Conservation (phyloP, 208 protist species). For the Leishmania turanica region DNA sequence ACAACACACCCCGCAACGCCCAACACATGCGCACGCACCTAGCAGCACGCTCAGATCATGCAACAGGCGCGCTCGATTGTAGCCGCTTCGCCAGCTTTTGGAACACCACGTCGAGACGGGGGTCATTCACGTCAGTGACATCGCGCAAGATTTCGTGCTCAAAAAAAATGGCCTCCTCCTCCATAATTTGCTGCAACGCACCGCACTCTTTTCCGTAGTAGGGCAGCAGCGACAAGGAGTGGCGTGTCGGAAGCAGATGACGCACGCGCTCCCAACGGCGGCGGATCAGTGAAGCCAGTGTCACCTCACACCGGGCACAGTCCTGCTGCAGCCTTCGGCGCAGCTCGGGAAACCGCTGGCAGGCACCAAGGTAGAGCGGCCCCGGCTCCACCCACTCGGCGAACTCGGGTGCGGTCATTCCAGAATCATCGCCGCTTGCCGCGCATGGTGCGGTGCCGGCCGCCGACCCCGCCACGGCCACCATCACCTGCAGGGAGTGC, state of each 20-base stretch:
- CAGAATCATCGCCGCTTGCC: background rate
- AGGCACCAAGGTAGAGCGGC: conserved; percentile 71
- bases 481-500: conserved; percentile 79
- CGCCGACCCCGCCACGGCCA: conserved; percentile 46
- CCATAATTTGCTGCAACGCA: conserved; percentile 73
- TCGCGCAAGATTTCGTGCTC: conserved; percentile 25
- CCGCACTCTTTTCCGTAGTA: conserved; percentile 76
- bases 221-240: conserved; percentile 43
- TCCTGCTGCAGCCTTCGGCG: conserved; percentile 46
- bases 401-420: conserved; percentile 8
- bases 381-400: conserved; percentile 68
- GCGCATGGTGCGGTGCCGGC: no score
- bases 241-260: conserved; percentile 46
- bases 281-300: conserved; percentile 50
- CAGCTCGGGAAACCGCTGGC: conserved; percentile 40
- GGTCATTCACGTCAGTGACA: conserved; percentile 5
- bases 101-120: conserved; percentile 13
- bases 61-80: background rate
- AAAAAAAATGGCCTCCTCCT: conserved; percentile 79
- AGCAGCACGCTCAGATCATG: background rate
- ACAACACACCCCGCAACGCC: background rate
- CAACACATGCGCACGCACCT: background rate
- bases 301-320: conserved; percentile 61
- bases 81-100: conserved; percentile 18
- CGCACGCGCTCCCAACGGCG: conserved; percentile 63